Base-by-base conservation (phyloP, 2,329 filamentous ascomycete species). In the Didymellaceae sp. region DNA sequence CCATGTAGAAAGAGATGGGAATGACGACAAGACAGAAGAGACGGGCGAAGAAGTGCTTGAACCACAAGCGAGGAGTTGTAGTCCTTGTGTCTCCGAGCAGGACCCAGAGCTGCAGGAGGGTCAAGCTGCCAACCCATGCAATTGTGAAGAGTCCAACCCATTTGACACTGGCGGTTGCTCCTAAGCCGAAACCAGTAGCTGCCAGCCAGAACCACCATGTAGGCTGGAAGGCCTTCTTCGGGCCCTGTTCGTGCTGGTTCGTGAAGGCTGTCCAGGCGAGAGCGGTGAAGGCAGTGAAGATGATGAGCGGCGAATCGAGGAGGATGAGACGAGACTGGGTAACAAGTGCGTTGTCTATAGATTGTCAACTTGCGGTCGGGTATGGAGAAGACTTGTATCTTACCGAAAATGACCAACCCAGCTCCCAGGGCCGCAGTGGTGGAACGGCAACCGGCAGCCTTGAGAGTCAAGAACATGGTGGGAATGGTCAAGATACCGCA, bases 61-160 rank as follows among this genome's bases (percentile, higher is more conserved):
- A 85, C 82, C 92, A 96, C 54, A 92, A 74, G 59, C 91, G 89
- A 57, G 90, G 82, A 44, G 91, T 90, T 42, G 97, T 91, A 45
- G 87, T 92, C 76, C 86, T 91, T 59, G 84, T 84, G 73, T 99
- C 94, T 58, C 92, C 94, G 31, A 97, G 87, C 47, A 99, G 80
- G 61, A 97, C 86, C 94, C 94, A 99, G 51, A 99, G 84, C 78
- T 99, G 94, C 35, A 99, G 74, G 34, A 93, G 75, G 28, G 94
- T 99, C 76, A 99, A 83, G 74, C 82, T 85, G 56, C 94, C 94
- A 61, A 99, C 91, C 94, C 94, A 99, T 39, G 93, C 94, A 74
- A 97, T 97, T 57, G 94, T 99, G 80, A 99, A 97, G 43, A 99
- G 82, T 41, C 94, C 94, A 68, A 99, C 94, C 94, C 94, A 99